These are phyloP conservation scores for Daldinia grandis DNA, from an alignment of 495 filamentous ascomycete species.

Conservation along the genomic window DNA sequence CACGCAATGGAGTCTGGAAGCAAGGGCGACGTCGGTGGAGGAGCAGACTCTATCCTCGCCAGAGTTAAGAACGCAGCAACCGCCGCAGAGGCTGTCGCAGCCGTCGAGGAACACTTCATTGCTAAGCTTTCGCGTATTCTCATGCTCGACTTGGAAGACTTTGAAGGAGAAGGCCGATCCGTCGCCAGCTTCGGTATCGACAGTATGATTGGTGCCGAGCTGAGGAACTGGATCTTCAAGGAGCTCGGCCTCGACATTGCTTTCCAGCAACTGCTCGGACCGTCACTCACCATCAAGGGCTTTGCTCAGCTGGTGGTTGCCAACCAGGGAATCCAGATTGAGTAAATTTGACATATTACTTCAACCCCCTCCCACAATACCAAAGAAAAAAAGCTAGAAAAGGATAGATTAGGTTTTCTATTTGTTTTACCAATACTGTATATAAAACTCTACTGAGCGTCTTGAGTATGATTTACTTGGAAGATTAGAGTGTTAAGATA, in stretches of 20 bases:
- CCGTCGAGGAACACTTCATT: conserved; percentile 37
- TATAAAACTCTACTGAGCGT: not conserved
- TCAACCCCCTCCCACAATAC: not conserved
- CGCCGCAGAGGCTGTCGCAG: conserved; percentile 15
- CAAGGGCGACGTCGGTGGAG: conserved; percentile 1
- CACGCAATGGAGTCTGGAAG: conserved; percentile 18
- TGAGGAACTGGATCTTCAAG: conserved; percentile 59
- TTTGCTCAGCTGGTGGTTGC: not conserved
- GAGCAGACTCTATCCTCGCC: conserved; percentile 11
- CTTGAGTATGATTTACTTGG: not conserved
- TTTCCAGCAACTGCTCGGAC: conserved; percentile 49
- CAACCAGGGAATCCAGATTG: not conserved
- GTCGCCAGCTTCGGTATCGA: conserved; percentile 56
- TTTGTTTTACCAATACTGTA: not conserved
- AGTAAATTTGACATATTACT: not conserved
- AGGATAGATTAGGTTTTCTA: not conserved
- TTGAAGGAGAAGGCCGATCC: conserved; percentile 38
- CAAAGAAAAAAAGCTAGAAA: not conserved
- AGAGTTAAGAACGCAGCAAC: conserved; percentile 23
- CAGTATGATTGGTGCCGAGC: conserved; percentile 50
- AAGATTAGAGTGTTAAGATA: not conserved
- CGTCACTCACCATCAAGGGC: conserved; percentile 15
- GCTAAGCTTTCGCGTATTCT: conserved; percentile 48
- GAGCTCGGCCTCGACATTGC: conserved; percentile 51
- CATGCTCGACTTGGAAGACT: conserved; percentile 38